Base-by-base conservation (phyloP, 768 basidiomycete species). In the Xerocomellus amylosporus region DNA sequence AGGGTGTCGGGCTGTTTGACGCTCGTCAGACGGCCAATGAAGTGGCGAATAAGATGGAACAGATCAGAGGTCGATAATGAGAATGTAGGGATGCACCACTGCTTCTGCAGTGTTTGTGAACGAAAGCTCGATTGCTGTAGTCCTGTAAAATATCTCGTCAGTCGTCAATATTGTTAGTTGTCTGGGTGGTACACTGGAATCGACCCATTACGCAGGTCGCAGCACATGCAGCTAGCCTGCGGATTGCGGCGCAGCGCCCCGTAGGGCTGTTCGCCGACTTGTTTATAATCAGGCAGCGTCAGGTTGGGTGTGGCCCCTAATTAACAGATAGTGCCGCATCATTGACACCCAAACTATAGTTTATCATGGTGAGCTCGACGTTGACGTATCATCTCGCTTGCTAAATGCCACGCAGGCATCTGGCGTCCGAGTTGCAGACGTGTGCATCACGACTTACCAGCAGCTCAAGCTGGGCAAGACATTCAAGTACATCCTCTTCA, bases 401-500 rank as follows among this genome's bases (percentile, higher is more conserved):
- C 50, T 51, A n/a, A 58, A 14, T 1, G 19, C 8, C 19, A 8
- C 31, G 19, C 47, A 71, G 68, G 58, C 69, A 42, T 71, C 71
- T 14, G 69, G 70, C 47, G 42, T 86, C 77, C 73, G 64, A 57
- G 81, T 86, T 56, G 72, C 80, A 76, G 49, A 67, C 1, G 67
- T 76, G 10, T 94, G 92, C 74, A 15, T 60, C 44, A n/a, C 49
- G 2, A 43, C 37, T 2, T 71, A 62, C 54, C 45, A 53, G 34
- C 28, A 58, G 6, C 54, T 71, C 46, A 71, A 71, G 50, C 52
- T 58, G 46, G 41, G 46, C 19, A 64, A 86, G 79, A 85, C 81
- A 73, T 59, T 72, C 74, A 92, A 88, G 71, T 98, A 90, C 79
- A 84, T 98, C 76, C 78, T 93, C 71, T 97, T 83, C 78, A 75